These are phyloP conservation scores for Xylaria longipes DNA, from an alignment of 495 filamentous ascomycete species.

Conservation along the genomic window DNA sequence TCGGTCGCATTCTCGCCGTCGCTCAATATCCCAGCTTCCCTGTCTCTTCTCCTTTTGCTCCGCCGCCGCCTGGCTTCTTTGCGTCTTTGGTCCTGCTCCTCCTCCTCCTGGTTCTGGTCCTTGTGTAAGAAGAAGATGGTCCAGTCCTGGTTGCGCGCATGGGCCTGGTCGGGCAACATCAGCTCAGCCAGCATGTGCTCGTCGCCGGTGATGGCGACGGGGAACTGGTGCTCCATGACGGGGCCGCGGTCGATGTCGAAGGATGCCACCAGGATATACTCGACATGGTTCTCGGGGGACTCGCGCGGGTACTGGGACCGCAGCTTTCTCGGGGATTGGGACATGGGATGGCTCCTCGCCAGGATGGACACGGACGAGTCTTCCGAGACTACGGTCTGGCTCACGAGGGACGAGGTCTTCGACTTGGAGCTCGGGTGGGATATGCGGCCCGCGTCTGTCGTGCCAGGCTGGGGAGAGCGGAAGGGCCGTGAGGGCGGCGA, in stretches of 20 bases:
- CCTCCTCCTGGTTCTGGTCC: conserved; percentile 80
- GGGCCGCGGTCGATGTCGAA: conserved; percentile 97
- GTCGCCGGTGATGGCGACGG: conserved; percentile 92
- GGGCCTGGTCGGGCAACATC: conserved; percentile 97
- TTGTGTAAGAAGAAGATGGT: conserved; percentile 99
- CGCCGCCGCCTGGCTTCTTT: conserved; percentile 59
- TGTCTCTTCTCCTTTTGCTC: conserved; percentile 51
- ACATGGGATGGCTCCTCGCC: conserved; percentile 50
- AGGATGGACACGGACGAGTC: conserved; percentile 59
- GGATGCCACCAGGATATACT: conserved; percentile 97
- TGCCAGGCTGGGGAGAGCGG: conserved; percentile 60
- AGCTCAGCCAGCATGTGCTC: conserved; percentile 97
- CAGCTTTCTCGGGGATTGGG: conserved; percentile 57
- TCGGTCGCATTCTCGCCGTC: conserved; percentile 55
- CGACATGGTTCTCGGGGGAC: conserved; percentile 87
- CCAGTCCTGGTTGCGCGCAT: conserved; percentile 96
- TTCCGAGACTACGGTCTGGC: conserved; percentile 51
- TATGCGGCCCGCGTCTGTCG: conserved; percentile 53
- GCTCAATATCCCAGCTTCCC: conserved; percentile 61
- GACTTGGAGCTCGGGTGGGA: conserved; percentile 63
- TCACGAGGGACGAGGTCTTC: conserved; percentile 58
- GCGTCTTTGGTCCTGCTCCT: conserved; percentile 63
- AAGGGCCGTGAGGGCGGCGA: conserved; percentile 54
- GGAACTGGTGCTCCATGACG: conserved; percentile 98
- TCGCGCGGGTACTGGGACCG: conserved; percentile 88